A percentile compares a stretch with the other conserved stretches of the same genome.
Conservation (phyloP, 768 basidiomycete genomes). For the Phylloporus sp. region DNA sequence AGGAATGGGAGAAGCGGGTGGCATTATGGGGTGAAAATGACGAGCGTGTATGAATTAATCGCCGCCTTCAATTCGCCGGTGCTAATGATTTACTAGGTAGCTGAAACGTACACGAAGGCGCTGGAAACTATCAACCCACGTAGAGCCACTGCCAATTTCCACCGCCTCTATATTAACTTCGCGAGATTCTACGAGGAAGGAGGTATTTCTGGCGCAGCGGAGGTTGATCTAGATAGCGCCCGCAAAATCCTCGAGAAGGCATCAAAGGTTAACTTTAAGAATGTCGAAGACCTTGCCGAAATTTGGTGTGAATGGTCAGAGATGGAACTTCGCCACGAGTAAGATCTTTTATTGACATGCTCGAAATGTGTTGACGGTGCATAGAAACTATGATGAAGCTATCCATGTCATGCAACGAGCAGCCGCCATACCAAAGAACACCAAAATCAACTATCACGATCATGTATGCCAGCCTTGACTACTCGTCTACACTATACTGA, state of each 20-base stretch:
- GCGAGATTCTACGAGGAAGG: conserved; percentile 98
- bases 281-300: conserved; percentile 97
- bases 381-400: conserved; percentile 95
- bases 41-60: conserved; percentile 58
- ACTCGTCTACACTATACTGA: conserved; percentile 11
- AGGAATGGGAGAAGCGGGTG: conserved; percentile 98
- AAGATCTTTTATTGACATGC: conserved; percentile 29
- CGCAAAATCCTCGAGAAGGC: conserved; percentile 93
- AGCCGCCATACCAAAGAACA: conserved; percentile 82
- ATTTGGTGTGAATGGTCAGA: conserved; percentile 99
- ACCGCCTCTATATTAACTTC: conserved; percentile 90
- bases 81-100: conserved; percentile 50
- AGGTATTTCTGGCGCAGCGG: conserved; percentile 72
- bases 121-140: conserved; percentile 83
- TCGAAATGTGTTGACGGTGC: conserved; percentile 8
- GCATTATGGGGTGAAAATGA: conserved; percentile 92
- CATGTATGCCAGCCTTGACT: conserved; percentile 51
- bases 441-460: conserved; percentile 90
- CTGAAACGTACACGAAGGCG: conserved; percentile 88
- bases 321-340: conserved; percentile 96
- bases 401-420: conserved; percentile 97
- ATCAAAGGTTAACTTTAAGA: conserved; percentile 85
- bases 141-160: conserved; percentile 85
- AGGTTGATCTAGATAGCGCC: conserved; percentile 77
- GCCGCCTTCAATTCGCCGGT: neutral